These are phyloP conservation scores for Pseudonitzschia pungens DNA, from an alignment of 108 stramenopile species.

Conservation along the genomic window DNA sequence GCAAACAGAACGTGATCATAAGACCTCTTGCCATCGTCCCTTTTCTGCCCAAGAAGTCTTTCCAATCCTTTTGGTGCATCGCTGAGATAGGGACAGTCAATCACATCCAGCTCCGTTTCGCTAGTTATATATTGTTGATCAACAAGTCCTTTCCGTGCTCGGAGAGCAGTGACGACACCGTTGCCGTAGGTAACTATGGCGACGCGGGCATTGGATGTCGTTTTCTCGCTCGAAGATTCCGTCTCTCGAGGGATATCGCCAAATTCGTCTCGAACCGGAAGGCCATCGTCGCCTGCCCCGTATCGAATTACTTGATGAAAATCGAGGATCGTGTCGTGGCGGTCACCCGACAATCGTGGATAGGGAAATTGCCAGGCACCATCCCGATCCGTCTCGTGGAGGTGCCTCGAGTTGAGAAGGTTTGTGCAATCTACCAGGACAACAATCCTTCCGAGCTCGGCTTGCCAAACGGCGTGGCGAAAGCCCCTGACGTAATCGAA, in stretches of 20 bases:
- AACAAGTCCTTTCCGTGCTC: conserved; percentile 48
- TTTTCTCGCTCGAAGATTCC: background rate
- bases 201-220: background rate
- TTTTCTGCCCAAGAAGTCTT: conserved; percentile 20
- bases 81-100: conserved; percentile 80
- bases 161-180: conserved; percentile 77
- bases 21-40: background rate
- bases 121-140: conserved; percentile 23
- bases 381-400: conserved; percentile 54
- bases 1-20: conserved; percentile 76
- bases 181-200: conserved; percentile 84
- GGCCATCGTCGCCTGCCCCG: conserved; percentile 4
- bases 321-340: conserved; percentile 17
- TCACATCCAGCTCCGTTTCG: conserved; percentile 61
- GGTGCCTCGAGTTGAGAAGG: conserved; percentile 72
- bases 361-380: conserved; percentile 66
- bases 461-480: conserved; percentile 74
- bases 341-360: conserved; percentile 29
- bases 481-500: conserved; percentile 78
- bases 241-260: background rate
- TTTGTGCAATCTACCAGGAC: conserved; percentile 80
- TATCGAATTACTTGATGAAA: conserved; percentile 10
- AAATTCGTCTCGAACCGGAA: background rate
- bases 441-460: conserved; percentile 66
- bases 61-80: conserved; percentile 58